phyloP scores from a whole-genome alignment of 73 alveolate species.

The Paramecium primaurelia region DNA sequence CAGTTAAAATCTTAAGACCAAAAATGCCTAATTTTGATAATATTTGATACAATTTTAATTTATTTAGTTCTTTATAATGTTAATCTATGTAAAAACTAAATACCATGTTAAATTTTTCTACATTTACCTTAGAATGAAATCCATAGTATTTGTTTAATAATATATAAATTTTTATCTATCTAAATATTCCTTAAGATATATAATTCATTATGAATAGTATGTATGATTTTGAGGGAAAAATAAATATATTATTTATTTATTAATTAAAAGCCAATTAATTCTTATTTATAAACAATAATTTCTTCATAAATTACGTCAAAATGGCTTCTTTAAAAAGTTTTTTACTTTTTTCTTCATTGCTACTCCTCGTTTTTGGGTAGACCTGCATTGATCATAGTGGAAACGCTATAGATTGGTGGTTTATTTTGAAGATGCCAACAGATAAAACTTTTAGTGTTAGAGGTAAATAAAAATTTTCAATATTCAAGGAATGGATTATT shows the following conservation, averaged over 20 bases:
- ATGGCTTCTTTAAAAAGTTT: neutral
- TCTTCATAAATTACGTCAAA: neutral
- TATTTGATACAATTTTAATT: neutral
- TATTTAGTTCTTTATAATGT: neutral
- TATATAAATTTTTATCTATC: too few relatives aligned
- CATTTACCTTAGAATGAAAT: too few relatives aligned
- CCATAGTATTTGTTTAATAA: too few relatives aligned
- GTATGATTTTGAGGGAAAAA: neutral
- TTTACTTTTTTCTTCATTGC: neutral
- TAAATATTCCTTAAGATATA: neutral
- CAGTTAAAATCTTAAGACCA: constrained; percentile 18
- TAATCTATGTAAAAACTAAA: neutral
- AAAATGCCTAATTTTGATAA: constrained; percentile 42
- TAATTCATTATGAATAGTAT: neutral
- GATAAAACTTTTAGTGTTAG: neutral
- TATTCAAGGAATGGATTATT: constrained; percentile 1
- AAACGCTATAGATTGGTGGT: constrained; percentile 21
- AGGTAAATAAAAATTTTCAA: neutral
- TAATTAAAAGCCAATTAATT: neutral
- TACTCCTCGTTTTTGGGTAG: neutral
- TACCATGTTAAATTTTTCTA: too few relatives aligned
- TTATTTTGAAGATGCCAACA: neutral
- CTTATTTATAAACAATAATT: neutral
- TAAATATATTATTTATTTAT: neutral
- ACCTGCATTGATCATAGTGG: constrained; percentile 12